Base-by-base conservation (phyloP, 2,329 filamentous ascomycete genomes). In the Xylariaceae sp. region DNA sequence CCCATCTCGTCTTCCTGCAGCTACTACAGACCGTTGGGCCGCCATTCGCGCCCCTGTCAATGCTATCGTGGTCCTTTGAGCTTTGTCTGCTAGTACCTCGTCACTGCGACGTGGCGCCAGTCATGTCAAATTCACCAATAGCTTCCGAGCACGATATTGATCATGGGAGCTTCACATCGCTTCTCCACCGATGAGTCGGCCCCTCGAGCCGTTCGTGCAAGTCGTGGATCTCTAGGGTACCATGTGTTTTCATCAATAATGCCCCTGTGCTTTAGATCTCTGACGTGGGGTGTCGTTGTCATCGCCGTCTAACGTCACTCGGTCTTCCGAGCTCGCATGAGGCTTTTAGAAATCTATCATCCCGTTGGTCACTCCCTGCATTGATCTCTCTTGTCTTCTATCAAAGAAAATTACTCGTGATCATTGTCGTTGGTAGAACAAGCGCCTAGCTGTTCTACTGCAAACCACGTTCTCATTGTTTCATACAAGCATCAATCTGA, bases 71-170 rank as follows among this genome's bases (percentile, higher is more conserved):
- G 28, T 44, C 41, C 36, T 11, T 11, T 11, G 11, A 26, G 22
- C 22, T 26, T n/a, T 26, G 22, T 11, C 22, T 26, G 22, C 22
- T 6, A 26, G 22, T 11, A 26, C 11, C 22, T 6, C 6, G 6
- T 32, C 41, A 38, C 44, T 51, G 48, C 63, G 60, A 67, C 64
- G 64, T 68, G 65, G 64, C 63, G 59, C 63, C 59, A 63, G 33
- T 35, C 18, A 9, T 35, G 8, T 9, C 33, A 19, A 18, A 13
- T 19, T 13, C 33, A 19, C 18, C 33, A 63, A 61, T 64, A 42
- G 53, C 43, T 45, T 41, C 47, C 48, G 40, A 42, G 56, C 59
- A 59, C 54, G 57, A 64, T 59, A 55, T 59, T 54, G 56, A 60
- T 64, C 62, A 60, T 53, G 58, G 53, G 57, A 56, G 22, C 22